Percentiles rank a stretch among this genome's conserved stretches.
phyloP scores from a whole-genome alignment of 352 stramenopile genomes.

The Globisporangium splendens region DNA sequence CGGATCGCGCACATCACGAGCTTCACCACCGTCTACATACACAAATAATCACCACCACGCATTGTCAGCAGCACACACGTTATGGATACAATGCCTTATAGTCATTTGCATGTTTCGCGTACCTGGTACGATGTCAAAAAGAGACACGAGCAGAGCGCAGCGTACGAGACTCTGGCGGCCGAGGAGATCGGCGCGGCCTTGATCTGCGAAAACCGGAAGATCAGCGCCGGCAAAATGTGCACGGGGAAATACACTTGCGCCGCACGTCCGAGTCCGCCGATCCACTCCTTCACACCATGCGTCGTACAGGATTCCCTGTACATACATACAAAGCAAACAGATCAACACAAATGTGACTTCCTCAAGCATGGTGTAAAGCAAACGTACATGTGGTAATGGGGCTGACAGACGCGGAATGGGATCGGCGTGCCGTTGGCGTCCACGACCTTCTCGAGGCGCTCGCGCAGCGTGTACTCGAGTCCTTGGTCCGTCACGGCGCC shows the following conservation, averaged over 20 bases:
- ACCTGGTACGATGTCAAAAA: slow-evolving; percentile 86
- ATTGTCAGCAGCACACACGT: background rate
- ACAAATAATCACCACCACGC: background rate
- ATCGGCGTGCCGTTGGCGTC: slow-evolving; percentile 33
- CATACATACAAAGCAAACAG: background rate
- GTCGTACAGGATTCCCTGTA: slow-evolving; percentile 78
- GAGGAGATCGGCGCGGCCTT: slow-evolving; percentile 40
- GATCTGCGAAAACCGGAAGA: slow-evolving; percentile 73
- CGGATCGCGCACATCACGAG: slow-evolving; percentile 66
- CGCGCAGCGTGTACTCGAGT: slow-evolving; percentile 63
- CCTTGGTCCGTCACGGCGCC: slow-evolving; percentile 70
- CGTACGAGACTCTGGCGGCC: slow-evolving; percentile 49
- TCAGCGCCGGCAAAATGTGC: slow-evolving; percentile 68
- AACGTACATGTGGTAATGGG: slow-evolving; percentile 82
- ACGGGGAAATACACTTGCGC: slow-evolving; percentile 81
- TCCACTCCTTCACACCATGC: slow-evolving; percentile 73
- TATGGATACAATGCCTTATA: background rate
- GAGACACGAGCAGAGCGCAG: slow-evolving; percentile 69
- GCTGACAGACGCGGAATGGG: slow-evolving; percentile 72
- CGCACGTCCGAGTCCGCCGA: slow-evolving; percentile 60
- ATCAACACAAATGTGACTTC: background rate
- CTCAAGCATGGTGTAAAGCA: background rate
- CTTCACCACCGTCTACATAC: slow-evolving; percentile 57
- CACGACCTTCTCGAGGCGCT: slow-evolving; percentile 46
- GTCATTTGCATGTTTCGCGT: background rate